These are phyloP conservation scores for Hylodesmum podocarpum DNA, from an alignment of 306 rosid genomes.

Conservation along the genomic window DNA sequence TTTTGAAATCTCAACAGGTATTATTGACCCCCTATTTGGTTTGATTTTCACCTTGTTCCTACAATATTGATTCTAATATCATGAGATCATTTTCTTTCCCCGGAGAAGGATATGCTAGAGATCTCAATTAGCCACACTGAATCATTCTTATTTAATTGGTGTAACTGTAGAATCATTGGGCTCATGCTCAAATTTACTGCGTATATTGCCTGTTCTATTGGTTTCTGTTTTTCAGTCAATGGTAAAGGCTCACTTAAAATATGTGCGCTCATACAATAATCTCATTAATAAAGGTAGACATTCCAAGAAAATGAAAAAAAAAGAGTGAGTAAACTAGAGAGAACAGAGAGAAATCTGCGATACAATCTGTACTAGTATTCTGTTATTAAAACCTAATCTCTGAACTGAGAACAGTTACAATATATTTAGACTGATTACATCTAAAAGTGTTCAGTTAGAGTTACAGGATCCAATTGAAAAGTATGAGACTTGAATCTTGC, in stretches of 20 bases:
- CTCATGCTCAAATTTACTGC: background rate
- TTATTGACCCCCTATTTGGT: background rate
- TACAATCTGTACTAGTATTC: background rate
- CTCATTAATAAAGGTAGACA: background rate
- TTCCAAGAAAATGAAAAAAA: background rate
- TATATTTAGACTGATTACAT: background rate
- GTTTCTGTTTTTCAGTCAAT: background rate
- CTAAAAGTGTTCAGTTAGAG: background rate
- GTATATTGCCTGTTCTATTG: background rate
- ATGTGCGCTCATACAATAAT: background rate
- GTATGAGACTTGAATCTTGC: background rate
- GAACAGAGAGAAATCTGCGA: background rate
- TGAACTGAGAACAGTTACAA: background rate
- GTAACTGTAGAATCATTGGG: background rate
- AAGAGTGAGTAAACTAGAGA: background rate
- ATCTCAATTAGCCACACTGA: background rate
- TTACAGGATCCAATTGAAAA: background rate
- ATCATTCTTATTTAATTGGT: constrained; percentile 7
- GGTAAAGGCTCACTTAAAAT: background rate
- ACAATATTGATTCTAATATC: background rate
- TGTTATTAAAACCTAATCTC: background rate
- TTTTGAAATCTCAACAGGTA: constrained; percentile 1
- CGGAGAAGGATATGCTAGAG: background rate
- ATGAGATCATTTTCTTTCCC: background rate
- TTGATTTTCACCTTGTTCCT: constrained; percentile 2